phyloP scores from a whole-genome alignment of 2,329 filamentous ascomycete species.

The Fusarium equiseti region DNA sequence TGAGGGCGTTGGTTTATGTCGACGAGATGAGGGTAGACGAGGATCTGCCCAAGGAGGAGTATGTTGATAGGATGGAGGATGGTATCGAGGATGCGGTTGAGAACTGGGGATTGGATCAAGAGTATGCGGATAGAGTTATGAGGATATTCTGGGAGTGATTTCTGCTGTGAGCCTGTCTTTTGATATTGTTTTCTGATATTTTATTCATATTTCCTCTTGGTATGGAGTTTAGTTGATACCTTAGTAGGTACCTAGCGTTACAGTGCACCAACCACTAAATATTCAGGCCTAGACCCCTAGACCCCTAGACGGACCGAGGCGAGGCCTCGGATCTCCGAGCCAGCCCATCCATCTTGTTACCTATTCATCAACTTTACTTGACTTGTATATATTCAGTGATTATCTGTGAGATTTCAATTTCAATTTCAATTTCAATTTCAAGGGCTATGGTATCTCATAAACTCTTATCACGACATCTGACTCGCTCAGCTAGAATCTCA shows the following conservation, averaged over 20 bases:
- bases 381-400: not conserved
- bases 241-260: not conserved
- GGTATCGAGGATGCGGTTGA: slow-evolving; percentile 70
- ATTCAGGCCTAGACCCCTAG: not conserved
- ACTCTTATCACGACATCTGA: slow-evolving; percentile 9
- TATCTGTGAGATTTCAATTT: not conserved
- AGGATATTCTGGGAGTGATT: slow-evolving; percentile 56
- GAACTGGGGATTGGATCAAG: slow-evolving; percentile 64
- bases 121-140: slow-evolving; percentile 68
- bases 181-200: not conserved
- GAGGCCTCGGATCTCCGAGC: slow-evolving; percentile 25
- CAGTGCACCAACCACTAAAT: slow-evolving; percentile 23
- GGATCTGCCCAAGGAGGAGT: slow-evolving; percentile 65
- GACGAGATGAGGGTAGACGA: slow-evolving; percentile 58
- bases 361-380: not conserved
- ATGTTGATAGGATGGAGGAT: slow-evolving; percentile 72
- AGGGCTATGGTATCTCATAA: not conserved
- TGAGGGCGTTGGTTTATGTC: slow-evolving; percentile 69
- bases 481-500: not conserved
- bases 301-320: not conserved
- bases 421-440: not conserved
- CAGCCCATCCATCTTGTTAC: not conserved
- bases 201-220: not conserved
- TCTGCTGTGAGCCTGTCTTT: not conserved
- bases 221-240: not conserved